Evolutionary conservation across 306 rosid genomes (phyloP).

Genomic region (Cucurbita maxima): DNA sequence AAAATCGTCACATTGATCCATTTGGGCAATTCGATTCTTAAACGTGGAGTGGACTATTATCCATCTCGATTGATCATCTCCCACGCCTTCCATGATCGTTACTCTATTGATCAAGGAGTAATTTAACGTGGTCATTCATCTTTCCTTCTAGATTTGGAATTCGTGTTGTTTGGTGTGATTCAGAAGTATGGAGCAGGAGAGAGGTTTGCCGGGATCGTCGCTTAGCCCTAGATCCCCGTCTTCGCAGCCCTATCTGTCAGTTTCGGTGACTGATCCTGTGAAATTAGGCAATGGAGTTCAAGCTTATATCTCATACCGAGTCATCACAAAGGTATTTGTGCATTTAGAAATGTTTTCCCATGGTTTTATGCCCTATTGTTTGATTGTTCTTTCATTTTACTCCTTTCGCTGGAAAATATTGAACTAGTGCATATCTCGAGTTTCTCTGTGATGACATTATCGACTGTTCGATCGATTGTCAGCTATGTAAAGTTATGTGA

Average conservation of each 20-base stretch:
- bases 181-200: slow-evolving; percentile 50
- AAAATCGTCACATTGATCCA: not conserved
- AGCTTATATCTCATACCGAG: slow-evolving; percentile 90
- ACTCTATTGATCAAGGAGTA: not conserved
- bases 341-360: not conserved
- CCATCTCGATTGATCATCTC: not conserved
- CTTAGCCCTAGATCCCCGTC: slow-evolving; percentile 96
- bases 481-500: not conserved
- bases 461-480: not conserved
- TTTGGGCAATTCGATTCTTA: not conserved
- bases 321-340: slow-evolving; percentile 54
- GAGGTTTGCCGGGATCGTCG: slow-evolving; percentile 43
- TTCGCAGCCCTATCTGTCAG: slow-evolving; percentile 67
- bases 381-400: not conserved
- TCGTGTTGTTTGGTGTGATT: not conserved
- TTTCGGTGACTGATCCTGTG: slow-evolving; percentile 85
- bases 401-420: not conserved
- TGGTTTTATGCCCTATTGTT: not conserved
- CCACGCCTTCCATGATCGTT: not conserved
- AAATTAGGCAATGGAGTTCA: slow-evolving; percentile 99
- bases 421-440: not conserved
- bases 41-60: not conserved
- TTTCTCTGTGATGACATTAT: not conserved
- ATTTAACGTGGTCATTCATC: not conserved
- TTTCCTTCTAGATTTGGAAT: not conserved